Conservation (phyloP, 106 monocot species). For the Cymbidium sinense region DNA sequence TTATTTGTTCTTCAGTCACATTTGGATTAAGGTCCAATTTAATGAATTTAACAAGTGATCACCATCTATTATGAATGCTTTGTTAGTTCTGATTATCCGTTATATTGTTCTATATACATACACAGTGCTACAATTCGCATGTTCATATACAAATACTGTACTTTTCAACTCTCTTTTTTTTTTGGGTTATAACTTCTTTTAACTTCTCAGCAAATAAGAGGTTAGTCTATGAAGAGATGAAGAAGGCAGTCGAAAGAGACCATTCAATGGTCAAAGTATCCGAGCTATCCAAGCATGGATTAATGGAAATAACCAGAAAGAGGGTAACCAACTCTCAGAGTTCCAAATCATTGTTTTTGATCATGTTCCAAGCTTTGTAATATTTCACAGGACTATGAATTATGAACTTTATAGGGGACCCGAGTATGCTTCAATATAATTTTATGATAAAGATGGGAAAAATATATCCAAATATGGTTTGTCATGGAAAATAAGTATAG, state of each 20-base stretch:
- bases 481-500: too few species aligned
- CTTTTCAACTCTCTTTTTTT: not conserved
- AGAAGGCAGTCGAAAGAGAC: constrained; percentile 79
- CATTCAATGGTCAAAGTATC: constrained; percentile 79
- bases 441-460: too few species aligned
- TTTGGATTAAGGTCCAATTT: too few species aligned
- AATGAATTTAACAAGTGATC: too few species aligned
- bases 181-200: not conserved
- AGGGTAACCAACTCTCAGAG: constrained; percentile 37
- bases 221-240: constrained; percentile 86
- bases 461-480: too few species aligned
- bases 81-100: not conserved
- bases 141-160: not conserved
- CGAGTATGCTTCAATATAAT: too few species aligned
- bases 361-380: not conserved
- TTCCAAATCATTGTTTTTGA: not conserved
- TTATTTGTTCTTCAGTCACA: too few species aligned
- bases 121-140: not conserved
- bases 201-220: constrained; percentile 61
- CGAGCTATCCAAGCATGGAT: constrained; percentile 82
- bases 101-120: not conserved
- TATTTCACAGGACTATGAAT: too few species aligned
- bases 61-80: not conserved
- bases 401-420: too few species aligned
- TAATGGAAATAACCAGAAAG: constrained; percentile 98